Base-by-base conservation (phyloP, 257 asterid genomes). In the Cynanchum wilfordii region DNA sequence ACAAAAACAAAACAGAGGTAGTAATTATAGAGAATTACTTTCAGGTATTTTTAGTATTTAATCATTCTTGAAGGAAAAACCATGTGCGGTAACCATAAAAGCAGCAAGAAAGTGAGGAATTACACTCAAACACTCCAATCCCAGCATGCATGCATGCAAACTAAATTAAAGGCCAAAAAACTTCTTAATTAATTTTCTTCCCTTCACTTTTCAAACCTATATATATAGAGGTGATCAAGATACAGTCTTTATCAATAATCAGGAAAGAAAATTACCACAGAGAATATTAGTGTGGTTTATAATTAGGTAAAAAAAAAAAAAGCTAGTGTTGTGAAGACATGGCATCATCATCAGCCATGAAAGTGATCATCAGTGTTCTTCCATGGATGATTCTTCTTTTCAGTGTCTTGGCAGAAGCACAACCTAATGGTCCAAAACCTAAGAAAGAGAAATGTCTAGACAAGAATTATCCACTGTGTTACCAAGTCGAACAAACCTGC, bases 361-460 rank as follows among this genome's bases (percentile, higher is more conserved):
- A 29, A 30, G 47, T 7, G 5, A 54, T 80, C 7, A 24, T 44
- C 66, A 25, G 45, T 40, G 45, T 40, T 40, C 45, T 82, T 70
- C 62, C 17, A 49, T 82, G 49, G 40, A 40, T 40, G 45, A 8
- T 40, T 40, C 45, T 87, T 59, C 76, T 88, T 6, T 75, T 84
- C 9, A 6, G 72, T 59, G 80, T 47, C 60, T 54, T 75, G 22
- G 84, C 85, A 6, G 78, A 78, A 47, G 89, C 78, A 3, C 84
- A 74, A 20, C 82, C 84, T 15, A n/a, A 19, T 1, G 40, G 69
- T 5, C 77, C 49, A 19, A 81, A 75, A 15, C 85, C 82, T 5
- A 76, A 72, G 82, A 86, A 79, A 75, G 87, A 85, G 12, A 82
- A 65, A 81, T 91, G 97, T 55, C 68, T 50, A 67, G 91, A 90